phyloP scores from a whole-genome alignment of 768 basidiomycete genomes.

The Tricholomella constricta region DNA sequence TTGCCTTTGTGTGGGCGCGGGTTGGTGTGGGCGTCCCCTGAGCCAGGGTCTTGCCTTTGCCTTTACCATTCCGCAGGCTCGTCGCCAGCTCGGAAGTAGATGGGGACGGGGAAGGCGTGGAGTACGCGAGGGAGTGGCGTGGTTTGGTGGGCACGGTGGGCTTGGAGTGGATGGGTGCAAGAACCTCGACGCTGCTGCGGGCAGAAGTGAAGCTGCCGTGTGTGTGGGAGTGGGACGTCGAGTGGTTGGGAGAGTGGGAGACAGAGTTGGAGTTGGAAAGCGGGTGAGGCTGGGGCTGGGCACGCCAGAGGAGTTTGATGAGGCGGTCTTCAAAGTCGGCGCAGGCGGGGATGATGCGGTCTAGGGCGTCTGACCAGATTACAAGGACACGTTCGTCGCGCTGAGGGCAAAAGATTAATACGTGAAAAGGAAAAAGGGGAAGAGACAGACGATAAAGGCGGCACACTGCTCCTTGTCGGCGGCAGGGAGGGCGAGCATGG shows the following conservation, averaged over 20 bases:
- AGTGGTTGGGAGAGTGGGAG: no score
- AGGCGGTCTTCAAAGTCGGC: slow-evolving; percentile 76
- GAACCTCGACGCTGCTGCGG: slow-evolving; percentile 14
- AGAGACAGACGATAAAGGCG: slow-evolving; percentile 71
- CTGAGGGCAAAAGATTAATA: slow-evolving; percentile 32
- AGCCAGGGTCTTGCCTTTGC: not conserved
- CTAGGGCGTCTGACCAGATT: slow-evolving; percentile 82
- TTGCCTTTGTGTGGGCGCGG: not conserved
- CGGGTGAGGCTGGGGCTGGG: slow-evolving; percentile 37
- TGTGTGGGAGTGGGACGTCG: slow-evolving; percentile 27
- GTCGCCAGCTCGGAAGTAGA: not conserved
- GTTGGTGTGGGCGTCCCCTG: not conserved
- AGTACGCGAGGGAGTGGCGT: slow-evolving; percentile 2
- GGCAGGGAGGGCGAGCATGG: slow-evolving; percentile 72
- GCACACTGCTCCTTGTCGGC: slow-evolving; percentile 88
- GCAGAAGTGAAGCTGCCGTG: slow-evolving; percentile 10
- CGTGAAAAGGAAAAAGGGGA: not conserved
- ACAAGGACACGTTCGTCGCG: slow-evolving; percentile 84
- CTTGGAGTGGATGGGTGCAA: not conserved
- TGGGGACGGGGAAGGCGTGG: not conserved
- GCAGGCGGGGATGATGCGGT: slow-evolving; percentile 72
- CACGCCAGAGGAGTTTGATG: slow-evolving; percentile 80
- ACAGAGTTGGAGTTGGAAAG: slow-evolving; percentile 16
- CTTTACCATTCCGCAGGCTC: not conserved
- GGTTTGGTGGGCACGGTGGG: not conserved